A percentile compares a stretch with the other conserved stretches of the same genome.
phyloP scores from a whole-genome alignment of 192 early-diverging fungal species.

The Coemansia sp. region DNA sequence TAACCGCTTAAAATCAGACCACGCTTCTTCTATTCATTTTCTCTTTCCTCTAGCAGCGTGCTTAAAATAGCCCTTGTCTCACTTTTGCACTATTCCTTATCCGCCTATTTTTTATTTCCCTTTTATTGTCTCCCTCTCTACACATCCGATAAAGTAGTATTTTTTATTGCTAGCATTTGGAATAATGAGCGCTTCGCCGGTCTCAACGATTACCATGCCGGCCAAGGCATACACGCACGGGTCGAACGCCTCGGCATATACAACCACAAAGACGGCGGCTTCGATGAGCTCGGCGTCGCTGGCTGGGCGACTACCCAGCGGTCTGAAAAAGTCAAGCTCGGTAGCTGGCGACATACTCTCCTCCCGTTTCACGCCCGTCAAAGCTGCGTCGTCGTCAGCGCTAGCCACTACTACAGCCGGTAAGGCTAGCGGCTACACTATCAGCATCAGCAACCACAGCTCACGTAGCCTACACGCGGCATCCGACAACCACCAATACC shows the following conservation, averaged over 20 bases:
- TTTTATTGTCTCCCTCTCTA: not conserved
- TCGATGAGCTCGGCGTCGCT: constrained; percentile 15
- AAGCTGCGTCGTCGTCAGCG: constrained; percentile 15
- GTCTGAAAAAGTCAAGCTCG: constrained; percentile 50
- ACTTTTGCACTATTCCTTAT: not conserved
- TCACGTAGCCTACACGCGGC: constrained; percentile 32
- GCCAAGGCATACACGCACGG: constrained; percentile 45
- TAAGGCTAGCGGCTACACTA: constrained; percentile 30
- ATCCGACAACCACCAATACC: constrained; percentile 2
- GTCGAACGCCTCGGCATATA: constrained; percentile 20
- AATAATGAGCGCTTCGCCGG: not conserved
- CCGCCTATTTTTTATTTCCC: not conserved
- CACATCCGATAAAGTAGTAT: not conserved
- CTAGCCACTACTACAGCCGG: constrained; percentile 1
- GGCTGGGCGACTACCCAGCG: constrained; percentile 26
- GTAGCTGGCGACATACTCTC: constrained; percentile 34
- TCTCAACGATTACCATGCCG: constrained; percentile 37
- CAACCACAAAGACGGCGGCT: constrained; percentile 19
- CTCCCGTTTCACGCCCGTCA: constrained; percentile 22
- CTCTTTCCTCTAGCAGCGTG: not conserved
- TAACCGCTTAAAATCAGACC: not conserved
- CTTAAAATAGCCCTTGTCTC: not conserved
- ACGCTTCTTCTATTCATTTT: not conserved
- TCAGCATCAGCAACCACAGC: constrained; percentile 55
- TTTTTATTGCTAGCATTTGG: not conserved